Percentiles rank a stretch among this genome's conserved stretches.
These are phyloP conservation scores for Coemansia sp. DNA, from an alignment of 192 early-diverging fungal species.

Conservation along the genomic window DNA sequence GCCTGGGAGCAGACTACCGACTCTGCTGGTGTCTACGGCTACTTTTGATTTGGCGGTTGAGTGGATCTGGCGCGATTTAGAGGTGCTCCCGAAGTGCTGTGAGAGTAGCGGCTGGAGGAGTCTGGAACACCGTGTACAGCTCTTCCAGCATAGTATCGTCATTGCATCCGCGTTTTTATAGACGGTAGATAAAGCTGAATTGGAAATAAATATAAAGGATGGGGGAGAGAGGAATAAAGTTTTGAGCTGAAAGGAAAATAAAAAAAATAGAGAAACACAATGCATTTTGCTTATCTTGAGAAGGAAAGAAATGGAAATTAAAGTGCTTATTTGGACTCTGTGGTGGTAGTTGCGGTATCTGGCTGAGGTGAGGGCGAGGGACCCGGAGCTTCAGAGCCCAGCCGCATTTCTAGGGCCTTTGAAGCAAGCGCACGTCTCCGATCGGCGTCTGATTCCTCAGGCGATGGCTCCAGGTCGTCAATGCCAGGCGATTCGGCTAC, in stretches of 20 bases:
- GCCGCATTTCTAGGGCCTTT: slow-evolving; percentile 43
- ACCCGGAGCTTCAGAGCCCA: slow-evolving; percentile 10
- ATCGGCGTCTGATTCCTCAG: slow-evolving; percentile 34
- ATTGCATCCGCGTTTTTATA: background rate
- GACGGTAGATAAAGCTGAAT: background rate
- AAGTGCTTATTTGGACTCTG: slow-evolving; percentile 10
- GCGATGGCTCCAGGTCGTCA: background rate
- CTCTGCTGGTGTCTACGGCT: background rate
- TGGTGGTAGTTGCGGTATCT: background rate
- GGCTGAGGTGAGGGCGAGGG: background rate
- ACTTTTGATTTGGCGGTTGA: background rate
- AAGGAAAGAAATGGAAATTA: slow-evolving; percentile 1
- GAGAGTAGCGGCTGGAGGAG: background rate
- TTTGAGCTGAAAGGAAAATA: background rate
- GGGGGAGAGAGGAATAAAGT: background rate
- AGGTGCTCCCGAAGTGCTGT: background rate
- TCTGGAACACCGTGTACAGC: background rate
- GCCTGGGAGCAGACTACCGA: slow-evolving; percentile 29
- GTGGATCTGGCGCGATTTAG: background rate
- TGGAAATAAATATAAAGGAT: background rate
- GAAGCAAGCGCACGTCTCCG: slow-evolving; percentile 43
- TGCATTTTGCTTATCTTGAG: background rate
- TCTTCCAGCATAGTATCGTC: background rate
- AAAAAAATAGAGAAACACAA: background rate
- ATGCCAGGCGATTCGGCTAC: background rate